Percentiles rank a stretch among this genome's conserved stretches.
Conservation (phyloP, 345 rosid species). For the Euphorbia tirucalli region DNA sequence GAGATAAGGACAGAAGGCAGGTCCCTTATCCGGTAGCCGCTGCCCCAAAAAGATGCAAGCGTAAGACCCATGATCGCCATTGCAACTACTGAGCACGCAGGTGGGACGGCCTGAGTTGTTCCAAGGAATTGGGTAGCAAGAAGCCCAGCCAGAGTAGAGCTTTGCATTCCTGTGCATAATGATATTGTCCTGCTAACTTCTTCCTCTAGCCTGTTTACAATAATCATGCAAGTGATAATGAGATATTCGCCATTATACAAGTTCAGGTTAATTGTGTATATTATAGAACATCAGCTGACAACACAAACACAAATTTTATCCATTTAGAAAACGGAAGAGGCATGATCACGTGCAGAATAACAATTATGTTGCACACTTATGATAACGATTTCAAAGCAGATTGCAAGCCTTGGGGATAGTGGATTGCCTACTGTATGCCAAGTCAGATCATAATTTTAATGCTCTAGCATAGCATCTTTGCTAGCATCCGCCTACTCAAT, state of each 20-base stretch:
- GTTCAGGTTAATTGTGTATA: neutral
- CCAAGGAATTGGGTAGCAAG: constrained; percentile 86
- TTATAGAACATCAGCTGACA: neutral
- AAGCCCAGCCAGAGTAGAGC: constrained; percentile 91
- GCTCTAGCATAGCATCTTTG: neutral
- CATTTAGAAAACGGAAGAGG: neutral
- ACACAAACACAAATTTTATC: neutral
- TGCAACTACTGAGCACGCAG: constrained; percentile 93
- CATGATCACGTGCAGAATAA: neutral
- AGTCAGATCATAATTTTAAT: neutral
- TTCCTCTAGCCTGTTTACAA: constrained; percentile 66
- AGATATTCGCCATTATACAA: neutral
- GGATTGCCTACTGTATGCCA: neutral
- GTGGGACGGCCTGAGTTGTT: constrained; percentile 84
- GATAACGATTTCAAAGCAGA: neutral
- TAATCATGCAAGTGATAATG: constrained; percentile 10
- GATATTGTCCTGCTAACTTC: constrained; percentile 87
- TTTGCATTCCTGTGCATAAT: constrained; percentile 94
- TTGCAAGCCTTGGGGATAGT: neutral
- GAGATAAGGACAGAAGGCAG: constrained; percentile 40
- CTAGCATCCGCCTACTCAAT: too few relatives aligned
- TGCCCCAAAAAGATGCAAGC: constrained; percentile 94
- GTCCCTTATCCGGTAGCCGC: constrained; percentile 61
- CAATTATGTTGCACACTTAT: neutral
- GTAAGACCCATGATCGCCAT: constrained; percentile 98